Evolutionary conservation across 129 eudicot species (phyloP), one percentile per base, ranked within the genome.

Genomic region (Artemisia annua): DNA sequence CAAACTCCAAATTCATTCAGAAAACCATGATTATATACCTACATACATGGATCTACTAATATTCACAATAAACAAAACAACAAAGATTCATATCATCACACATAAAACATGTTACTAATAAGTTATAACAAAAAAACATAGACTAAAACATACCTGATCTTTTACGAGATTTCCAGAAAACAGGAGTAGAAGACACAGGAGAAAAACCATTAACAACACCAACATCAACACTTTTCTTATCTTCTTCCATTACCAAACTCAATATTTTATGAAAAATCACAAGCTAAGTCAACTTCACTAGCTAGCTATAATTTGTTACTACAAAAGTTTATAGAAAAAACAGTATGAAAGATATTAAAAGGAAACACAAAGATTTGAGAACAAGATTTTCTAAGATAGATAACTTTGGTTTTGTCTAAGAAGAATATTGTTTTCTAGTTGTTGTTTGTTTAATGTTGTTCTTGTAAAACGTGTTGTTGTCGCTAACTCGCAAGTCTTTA

Each of bases 141-240:
- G 16, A 44, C 20, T 5, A 14, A 13, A 30, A 60, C 11, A 50
- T 49, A 85, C 95, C 88, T 79, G 89, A 74, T 77, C 96, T 85
- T 77, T 69, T 87, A 43, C 98, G 83, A 12, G 98, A 92, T 63
- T 89, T 87, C 98, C 96, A 92, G 67, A 89, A 85, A 58, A 84
- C 88, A 26, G 91, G 89, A 78, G 98, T 74, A 51, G 98, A 65
- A 69, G 96, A 78, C 26, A 84, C 77, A 13, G 94, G 88, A 49
- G 91, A 82, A 52, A 92, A 89, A 15, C 96, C 96, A 83, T 86
- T 72, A 14, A 91, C 85, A 87, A 83, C 69, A 26, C 35, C 35
- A 30, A 84, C 68, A 46, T n/a, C 58, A 49, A 46, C 30, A 15
- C 44, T 50, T 43, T 49, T 35, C 49, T 49, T 71, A 56, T 35